phyloP scores from a whole-genome alignment of 208 protist genomes.

The Crithidia expoeki region DNA sequence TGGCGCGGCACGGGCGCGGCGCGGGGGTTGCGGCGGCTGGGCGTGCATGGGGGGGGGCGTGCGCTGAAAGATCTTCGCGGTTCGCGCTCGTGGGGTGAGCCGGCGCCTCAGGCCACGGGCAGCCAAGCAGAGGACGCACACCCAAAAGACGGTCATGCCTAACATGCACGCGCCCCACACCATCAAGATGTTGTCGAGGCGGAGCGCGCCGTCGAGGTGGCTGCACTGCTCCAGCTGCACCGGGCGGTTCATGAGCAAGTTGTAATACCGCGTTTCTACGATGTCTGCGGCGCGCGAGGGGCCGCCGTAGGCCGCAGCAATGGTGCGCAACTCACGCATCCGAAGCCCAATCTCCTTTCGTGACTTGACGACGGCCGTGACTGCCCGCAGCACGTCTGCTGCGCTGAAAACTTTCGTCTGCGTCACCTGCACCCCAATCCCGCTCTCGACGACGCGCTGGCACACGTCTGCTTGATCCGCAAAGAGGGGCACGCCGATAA shows the following conservation, averaged over 20 bases:
- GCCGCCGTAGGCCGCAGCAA: constrained; percentile 41
- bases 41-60: not conserved
- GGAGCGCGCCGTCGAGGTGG: constrained; percentile 15
- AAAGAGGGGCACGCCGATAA: constrained; percentile 56
- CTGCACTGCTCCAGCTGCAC: constrained; percentile 40
- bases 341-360: constrained; percentile 16
- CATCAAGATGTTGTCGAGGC: constrained; percentile 4
- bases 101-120: not conserved
- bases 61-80: not conserved
- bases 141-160: constrained; percentile 13
- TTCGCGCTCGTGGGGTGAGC: not conserved
- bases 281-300: constrained; percentile 49
- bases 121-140: not conserved
- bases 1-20: constrained; percentile 7
- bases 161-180: constrained; percentile 14
- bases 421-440: constrained; percentile 40
- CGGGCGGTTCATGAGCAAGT: constrained; percentile 41
- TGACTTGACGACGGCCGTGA: constrained; percentile 19
- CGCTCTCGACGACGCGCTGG: constrained; percentile 50
- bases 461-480: constrained; percentile 64
- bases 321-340: constrained; percentile 31
- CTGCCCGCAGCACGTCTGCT: constrained; percentile 29
- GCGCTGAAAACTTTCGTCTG: constrained; percentile 37
- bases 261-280: constrained; percentile 49
- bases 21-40: not conserved